Base-by-base conservation (phyloP, 2,329 filamentous ascomycete species). In the Monosporascus sp. region DNA sequence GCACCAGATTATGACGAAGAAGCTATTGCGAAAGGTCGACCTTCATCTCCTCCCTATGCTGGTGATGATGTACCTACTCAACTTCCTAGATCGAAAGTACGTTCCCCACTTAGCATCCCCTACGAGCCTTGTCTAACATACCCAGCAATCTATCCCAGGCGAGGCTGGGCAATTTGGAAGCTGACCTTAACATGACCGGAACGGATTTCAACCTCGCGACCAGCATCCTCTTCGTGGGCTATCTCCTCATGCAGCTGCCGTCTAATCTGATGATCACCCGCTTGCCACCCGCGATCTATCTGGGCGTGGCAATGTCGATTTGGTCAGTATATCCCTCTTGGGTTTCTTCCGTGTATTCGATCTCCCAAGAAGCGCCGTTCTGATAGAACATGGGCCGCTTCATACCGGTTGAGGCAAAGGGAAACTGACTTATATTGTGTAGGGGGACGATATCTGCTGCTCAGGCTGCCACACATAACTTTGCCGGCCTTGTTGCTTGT, bases 181-280 rank as follows among this genome's bases (percentile, higher is more conserved):
- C 69, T 22, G 81, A 84, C 52, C 67, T 84, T 0, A 66, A 66
- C 1, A 81, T 84, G 76, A 69, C 63, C 6, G 79, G 79, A 7
- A 83, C 78, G 2, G 78, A 85, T 48, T 84, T 80, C 61, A 83
- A 83, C 57, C 66, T 82, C 2, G 76, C 76, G 11, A 80, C 77
- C 5, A 77, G 75, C 55, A 79, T 82, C 59, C 69, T 82, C 31
- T 84, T 83, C 55, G 79, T 83, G 1, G 77, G 82, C 3, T 86
- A 86, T 59, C 69, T 85, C 1, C 66, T 84, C 14, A 84, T 85
- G 76, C 82, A 86, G 62, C 67, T 86, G 0, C 83, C 83, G 0
- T 84, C 81, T 0, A 86, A 86, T 56, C 71, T 85, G 53, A 61
- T 82, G 0, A 68, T 85, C 2, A 83, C 81, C 0, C 70, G 77